Base-by-base conservation (phyloP, 2,329 filamentous ascomycete species). In the Plectosphaerella cucumerina region DNA sequence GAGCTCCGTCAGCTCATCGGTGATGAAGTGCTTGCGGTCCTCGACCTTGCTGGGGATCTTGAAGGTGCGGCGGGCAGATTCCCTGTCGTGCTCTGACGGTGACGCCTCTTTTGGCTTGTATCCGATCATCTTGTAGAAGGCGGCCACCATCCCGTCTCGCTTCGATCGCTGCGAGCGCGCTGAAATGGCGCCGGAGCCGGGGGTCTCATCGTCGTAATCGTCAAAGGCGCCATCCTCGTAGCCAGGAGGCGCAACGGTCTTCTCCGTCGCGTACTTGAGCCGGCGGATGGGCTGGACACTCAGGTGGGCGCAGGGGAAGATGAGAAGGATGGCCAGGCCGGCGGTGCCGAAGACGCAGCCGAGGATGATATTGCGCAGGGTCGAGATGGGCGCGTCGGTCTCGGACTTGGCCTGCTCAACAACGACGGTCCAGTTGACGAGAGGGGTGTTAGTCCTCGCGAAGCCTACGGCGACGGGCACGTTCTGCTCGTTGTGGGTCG, bases 21-120 rank as follows among this genome's bases (percentile, higher is more conserved):
- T 88, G 48, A 97, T 76, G 35, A 85, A 76, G 61, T 92, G 87
- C 56, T 84, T 88, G 20, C 83, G 76, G 51, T 90, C 86, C 50
- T 83, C 83, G 10, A 97, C 92, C 64, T 89, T 90, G 14, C 82
- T 84, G 0, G 92, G 92, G 39, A 97, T 95, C 56, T 89, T 90
- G 68, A 96, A 96, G 31, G 80, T 77, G 47, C 76, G 76, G 37
- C 78, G 75, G 53, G 67, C 59, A 12, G 67, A 58, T 31, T 76
- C 72, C 47, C 67, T 66, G 14, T 70, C 66, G 17, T 60, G 62
- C n/a, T 62, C 66, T 21, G 65, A 65, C 2, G 53, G 43, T 4
- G 51, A 17, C 2, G 60, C 56, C 4, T 61, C 45, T 50, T 51
- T 53, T 58, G 60, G 49, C 47, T 51, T 57, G 49, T 58, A 55